phyloP scores from a whole-genome alignment of 2,329 filamentous ascomycete genomes.

The Laburnicola sp. region DNA sequence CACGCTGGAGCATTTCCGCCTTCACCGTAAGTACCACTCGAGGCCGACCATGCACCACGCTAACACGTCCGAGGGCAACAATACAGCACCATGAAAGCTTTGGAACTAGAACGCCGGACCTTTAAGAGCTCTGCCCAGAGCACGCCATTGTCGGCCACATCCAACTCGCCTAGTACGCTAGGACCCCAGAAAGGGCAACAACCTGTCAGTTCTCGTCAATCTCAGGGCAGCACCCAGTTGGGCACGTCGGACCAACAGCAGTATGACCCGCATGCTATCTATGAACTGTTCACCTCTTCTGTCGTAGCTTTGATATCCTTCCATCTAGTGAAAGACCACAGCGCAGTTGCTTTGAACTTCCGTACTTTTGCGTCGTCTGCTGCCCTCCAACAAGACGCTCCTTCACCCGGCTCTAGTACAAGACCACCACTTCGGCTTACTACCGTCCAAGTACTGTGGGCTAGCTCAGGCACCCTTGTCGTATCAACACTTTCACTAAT shows the following conservation, averaged over 20 bases:
- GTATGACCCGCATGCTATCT: constrained; percentile 39
- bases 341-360: constrained; percentile 41
- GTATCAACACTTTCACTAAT: constrained; percentile 34
- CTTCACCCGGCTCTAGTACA: constrained; percentile 9
- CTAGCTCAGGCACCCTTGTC: constrained; percentile 40
- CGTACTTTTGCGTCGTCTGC: constrained; percentile 41
- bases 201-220: constrained; percentile 19
- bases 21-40: constrained; percentile 31
- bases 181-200: constrained; percentile 26
- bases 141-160: constrained; percentile 18
- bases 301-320: constrained; percentile 43
- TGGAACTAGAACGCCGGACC: constrained; percentile 39
- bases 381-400: constrained; percentile 10
- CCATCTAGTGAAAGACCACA: constrained; percentile 36
- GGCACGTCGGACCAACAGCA: constrained; percentile 26
- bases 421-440: constrained; percentile 29
- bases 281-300: constrained; percentile 45
- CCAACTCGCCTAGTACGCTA: constrained; percentile 25
- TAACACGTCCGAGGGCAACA: constrained; percentile 38
- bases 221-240: constrained; percentile 22
- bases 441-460: constrained; percentile 38
- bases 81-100: constrained; percentile 37
- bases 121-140: constrained; percentile 26
- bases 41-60: constrained; percentile 1
- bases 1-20: constrained; percentile 31